These are phyloP conservation scores for Pseudoneurospora amorphoporcata DNA, from an alignment of 495 filamentous ascomycete genomes.

Conservation along the genomic window DNA sequence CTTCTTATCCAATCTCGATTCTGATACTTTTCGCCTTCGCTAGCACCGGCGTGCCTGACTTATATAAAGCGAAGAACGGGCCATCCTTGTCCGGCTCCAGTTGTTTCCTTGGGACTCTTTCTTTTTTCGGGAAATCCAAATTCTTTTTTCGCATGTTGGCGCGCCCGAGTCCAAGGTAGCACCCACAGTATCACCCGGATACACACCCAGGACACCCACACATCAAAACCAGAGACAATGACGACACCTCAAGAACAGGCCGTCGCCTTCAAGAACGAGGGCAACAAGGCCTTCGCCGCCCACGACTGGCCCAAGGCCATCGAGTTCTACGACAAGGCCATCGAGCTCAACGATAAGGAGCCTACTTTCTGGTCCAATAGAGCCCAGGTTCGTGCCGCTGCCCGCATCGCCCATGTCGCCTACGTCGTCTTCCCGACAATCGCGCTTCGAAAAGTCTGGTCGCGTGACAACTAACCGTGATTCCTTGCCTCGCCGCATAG, in stretches of 20 bases:
- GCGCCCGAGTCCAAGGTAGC: conserved; percentile 8
- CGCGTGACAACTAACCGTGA: conserved; percentile 34
- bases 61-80: not conserved
- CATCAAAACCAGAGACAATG: conserved; percentile 12
- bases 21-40: not conserved
- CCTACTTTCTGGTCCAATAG: conserved; percentile 88
- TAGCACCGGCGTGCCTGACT: not conserved
- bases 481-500: conserved; percentile 30
- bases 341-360: conserved; percentile 73
- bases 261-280: conserved; percentile 76
- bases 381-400: conserved; percentile 60
- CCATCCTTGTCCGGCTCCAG: not conserved
- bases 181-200: not conserved
- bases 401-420: not conserved
- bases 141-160: conserved; percentile 6
- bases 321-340: conserved; percentile 81
- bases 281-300: conserved; percentile 81
- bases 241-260: conserved; percentile 46
- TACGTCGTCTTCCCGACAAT: not conserved
- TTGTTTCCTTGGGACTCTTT: not conserved
- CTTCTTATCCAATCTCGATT: not conserved
- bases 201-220: not conserved
- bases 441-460: conserved; percentile 12
- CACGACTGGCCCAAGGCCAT: conserved; percentile 84
- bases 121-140: not conserved